Base-by-base conservation (phyloP, 352 stramenopile species). In the Phytophthora macrochlamydospora region DNA sequence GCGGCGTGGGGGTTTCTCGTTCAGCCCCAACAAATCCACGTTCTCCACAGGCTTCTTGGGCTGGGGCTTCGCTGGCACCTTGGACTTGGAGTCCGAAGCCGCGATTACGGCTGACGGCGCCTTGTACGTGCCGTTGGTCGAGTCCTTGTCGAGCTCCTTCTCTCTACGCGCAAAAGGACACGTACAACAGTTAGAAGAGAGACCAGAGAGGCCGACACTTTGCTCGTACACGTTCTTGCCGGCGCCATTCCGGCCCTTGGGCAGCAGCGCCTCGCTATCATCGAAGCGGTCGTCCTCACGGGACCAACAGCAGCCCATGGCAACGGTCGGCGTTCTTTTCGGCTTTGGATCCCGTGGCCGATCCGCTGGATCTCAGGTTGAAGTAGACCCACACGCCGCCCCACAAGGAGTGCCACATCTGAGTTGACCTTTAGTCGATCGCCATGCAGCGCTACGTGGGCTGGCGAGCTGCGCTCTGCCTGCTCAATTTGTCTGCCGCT, bases 281-380 rank as follows among this genome's bases (percentile, higher is more conserved):
- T 89, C 79, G 56, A 89, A 88, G 54, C 63, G 77, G 46, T 92
- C 83, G 44, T 92, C 83, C 49, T 92, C 83, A 61, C 67, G 73
- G 45, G 83, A 92, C 59, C 74, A 75, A 50, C 83, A 92, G 67
- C 83, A 92, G 62, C 83, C 83, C 83, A 92, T 92, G 33, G 40
- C 45, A 28, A 31, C 33, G 24, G 32, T 66, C 61, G 18, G 18
- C 18, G 18, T 66, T 62, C 62, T 54, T 67, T 51, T 49, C 12
- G 29, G 43, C 24, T 56, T 46, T 38, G 30, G 54, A 59, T 69
- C 49, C 35, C 18, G 18, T 24, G 7, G 37, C 7, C 37, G 12
- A 43, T 46, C 18, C 8, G 40, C 14, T 24, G 14, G 18, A 43
- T 13, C 7, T 43, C 43, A 49, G 9, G 43, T 51, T 51, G 45